phyloP scores from a whole-genome alignment of 208 protist species.

The Angomonas deanei region DNA sequence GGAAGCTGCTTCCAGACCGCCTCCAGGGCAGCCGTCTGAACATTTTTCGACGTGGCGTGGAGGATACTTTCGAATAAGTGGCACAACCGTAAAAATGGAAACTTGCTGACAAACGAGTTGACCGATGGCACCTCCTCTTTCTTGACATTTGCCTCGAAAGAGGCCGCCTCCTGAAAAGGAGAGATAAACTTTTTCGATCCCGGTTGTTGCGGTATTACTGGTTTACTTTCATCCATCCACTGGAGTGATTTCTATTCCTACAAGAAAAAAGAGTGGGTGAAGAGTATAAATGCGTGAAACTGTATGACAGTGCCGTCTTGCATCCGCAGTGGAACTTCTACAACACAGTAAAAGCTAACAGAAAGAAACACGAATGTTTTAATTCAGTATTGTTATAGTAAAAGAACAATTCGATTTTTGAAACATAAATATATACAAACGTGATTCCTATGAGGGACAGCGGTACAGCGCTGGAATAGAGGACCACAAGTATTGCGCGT shows the following conservation, averaged over 20 bases:
- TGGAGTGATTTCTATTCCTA: too few relatives aligned
- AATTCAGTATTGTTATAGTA: neutral
- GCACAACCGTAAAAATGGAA: conserved; percentile 15
- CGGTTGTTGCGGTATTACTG: neutral
- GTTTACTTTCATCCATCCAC: neutral
- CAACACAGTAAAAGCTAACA: too few relatives aligned
- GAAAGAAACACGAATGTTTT: too few relatives aligned
- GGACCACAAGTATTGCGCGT: conserved; percentile 25
- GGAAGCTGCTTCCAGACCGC: conserved; percentile 16
- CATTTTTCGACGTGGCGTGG: neutral
- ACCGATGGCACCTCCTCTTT: neutral
- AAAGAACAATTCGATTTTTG: neutral
- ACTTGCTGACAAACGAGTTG: neutral
- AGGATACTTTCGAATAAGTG: conserved; percentile 12
- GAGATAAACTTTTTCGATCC: conserved; percentile 6
- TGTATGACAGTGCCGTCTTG: too few relatives aligned
- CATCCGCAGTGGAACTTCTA: too few relatives aligned
- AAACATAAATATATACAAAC: conserved; percentile 3
- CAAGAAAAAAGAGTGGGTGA: too few relatives aligned
- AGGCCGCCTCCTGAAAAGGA: conserved; percentile 4
- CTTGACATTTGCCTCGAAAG: neutral
- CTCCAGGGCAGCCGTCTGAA: conserved; percentile 5
- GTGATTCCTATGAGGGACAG: conserved; percentile 5
- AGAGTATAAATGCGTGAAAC: too few relatives aligned
- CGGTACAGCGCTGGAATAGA: conserved; percentile 38